phyloP scores from a whole-genome alignment of 2,329 filamentous ascomycete genomes.

The Dactylellina haptotyla region DNA sequence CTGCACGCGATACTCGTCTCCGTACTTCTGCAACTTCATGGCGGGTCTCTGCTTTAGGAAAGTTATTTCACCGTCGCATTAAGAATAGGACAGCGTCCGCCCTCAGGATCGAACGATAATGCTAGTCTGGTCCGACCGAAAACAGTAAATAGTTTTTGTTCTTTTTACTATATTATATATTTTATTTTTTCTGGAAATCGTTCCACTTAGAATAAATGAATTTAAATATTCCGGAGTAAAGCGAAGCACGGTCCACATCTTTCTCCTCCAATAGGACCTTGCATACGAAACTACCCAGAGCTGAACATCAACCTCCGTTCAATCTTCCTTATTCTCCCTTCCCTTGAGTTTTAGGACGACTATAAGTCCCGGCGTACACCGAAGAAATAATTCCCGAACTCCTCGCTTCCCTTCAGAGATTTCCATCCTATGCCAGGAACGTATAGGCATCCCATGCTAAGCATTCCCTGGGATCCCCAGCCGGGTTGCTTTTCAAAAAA shows the following conservation, averaged over 20 bases:
- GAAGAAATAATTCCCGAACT: slow-evolving; percentile 95
- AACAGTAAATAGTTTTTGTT: no score
- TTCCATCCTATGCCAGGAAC: slow-evolving; percentile 91
- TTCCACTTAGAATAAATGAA: slow-evolving; percentile 9
- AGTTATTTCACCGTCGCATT: slow-evolving; percentile 39
- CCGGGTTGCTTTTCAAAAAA: slow-evolving; percentile 62
- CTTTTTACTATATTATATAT: no score
- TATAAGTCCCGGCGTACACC: slow-evolving; percentile 72
- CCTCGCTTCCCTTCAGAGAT: slow-evolving; percentile 81
- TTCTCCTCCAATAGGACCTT: slow-evolving; percentile 37
- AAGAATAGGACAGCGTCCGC: slow-evolving; percentile 8
- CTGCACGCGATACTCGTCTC: slow-evolving; percentile 15
- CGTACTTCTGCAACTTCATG: slow-evolving; percentile 13
- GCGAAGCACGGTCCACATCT: slow-evolving; percentile 36
- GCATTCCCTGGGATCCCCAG: slow-evolving; percentile 61
- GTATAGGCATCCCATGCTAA: slow-evolving; percentile 82
- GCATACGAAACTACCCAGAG: background rate
- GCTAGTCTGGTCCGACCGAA: slow-evolving; percentile 12
- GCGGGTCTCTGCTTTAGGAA: slow-evolving; percentile 12
- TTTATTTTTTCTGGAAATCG: background rate
- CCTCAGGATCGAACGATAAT: slow-evolving; percentile 38
- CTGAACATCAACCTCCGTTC: background rate
- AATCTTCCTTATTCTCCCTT: background rate
- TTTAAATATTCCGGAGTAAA: background rate
- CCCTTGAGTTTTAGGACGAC: background rate